Conservation (phyloP, 257 asterid species). For the Sherardia arvensis region DNA sequence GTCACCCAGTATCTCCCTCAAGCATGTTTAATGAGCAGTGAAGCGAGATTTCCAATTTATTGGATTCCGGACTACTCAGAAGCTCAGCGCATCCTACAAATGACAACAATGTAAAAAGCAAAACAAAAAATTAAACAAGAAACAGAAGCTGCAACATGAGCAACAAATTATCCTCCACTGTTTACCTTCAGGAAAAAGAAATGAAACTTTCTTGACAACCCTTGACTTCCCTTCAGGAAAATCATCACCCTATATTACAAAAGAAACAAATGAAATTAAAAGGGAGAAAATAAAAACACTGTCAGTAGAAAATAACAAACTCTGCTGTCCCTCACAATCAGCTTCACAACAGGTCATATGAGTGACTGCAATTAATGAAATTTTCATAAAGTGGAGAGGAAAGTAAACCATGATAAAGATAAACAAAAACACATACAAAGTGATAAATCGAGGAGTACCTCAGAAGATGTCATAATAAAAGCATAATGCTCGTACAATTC, state of each 20-base stretch:
- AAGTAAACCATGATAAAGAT: not conserved
- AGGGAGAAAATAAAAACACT: not conserved
- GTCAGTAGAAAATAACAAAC: not conserved
- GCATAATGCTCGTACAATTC: slow-evolving; percentile 69
- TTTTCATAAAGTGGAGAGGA: not conserved
- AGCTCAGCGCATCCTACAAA: slow-evolving; percentile 31
- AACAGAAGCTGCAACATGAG: not conserved
- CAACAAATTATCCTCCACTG: not conserved
- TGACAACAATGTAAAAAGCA: slow-evolving; percentile 14
- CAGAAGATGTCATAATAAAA: slow-evolving; percentile 36
- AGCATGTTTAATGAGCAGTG: slow-evolving; percentile 86
- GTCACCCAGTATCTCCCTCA: slow-evolving; percentile 95
- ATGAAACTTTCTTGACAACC: slow-evolving; percentile 60
- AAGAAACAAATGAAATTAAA: not conserved
- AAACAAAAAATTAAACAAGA: not conserved
- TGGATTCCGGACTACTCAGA: slow-evolving; percentile 28
- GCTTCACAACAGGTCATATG: no score
- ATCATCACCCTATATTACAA: slow-evolving; percentile 38
- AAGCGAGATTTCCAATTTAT: slow-evolving; percentile 49
- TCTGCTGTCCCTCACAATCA: no score
- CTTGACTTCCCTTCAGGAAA: slow-evolving; percentile 39
- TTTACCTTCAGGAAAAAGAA: slow-evolving; percentile 61
- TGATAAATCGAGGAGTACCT: slow-evolving; percentile 25
- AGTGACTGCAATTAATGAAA: not conserved
- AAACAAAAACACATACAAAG: not conserved